These are phyloP conservation scores for Tuctoria greenei DNA, from an alignment of 176 grass and related monocot genomes.

Conservation along the genomic window DNA sequence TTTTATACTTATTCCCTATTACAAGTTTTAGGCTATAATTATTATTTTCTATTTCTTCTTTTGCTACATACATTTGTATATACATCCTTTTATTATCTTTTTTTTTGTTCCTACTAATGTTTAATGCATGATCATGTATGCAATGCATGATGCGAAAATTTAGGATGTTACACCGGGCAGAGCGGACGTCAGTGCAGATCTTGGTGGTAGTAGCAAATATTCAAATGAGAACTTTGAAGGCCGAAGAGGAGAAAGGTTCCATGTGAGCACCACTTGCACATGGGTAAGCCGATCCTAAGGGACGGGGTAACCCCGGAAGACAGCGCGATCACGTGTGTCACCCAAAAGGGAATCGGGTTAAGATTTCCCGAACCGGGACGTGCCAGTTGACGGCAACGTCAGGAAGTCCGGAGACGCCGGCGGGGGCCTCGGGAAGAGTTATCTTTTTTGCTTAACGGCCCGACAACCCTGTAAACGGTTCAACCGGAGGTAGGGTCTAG, in stretches of 20 bases:
- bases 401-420: conserved; percentile 66
- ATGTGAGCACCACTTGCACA: conserved; percentile 83
- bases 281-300: conserved; percentile 77
- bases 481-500: conserved; percentile 77
- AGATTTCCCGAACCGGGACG: conserved; percentile 60
- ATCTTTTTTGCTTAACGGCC: conserved; percentile 85
- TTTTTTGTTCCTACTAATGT: no score
- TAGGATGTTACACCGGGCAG: no score
- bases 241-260: conserved; percentile 83
- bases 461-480: conserved; percentile 71
- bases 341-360: conserved; percentile 57
- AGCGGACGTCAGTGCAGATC: conserved; percentile 67
- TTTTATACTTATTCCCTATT: no score
- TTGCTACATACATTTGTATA: no score
- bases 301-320: conserved; percentile 62
- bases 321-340: conserved; percentile 29
- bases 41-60: no score
- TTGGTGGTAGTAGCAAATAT: conserved; percentile 90
- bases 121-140: no score
- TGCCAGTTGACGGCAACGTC: conserved; percentile 62
- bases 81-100: no score
- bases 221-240: conserved; percentile 90
- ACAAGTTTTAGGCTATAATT: no score
- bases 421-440: conserved; percentile 79
- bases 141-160: no score